phyloP scores from a whole-genome alignment of 2,329 filamentous ascomycete genomes.

The Pleoardoris graminearum region DNA sequence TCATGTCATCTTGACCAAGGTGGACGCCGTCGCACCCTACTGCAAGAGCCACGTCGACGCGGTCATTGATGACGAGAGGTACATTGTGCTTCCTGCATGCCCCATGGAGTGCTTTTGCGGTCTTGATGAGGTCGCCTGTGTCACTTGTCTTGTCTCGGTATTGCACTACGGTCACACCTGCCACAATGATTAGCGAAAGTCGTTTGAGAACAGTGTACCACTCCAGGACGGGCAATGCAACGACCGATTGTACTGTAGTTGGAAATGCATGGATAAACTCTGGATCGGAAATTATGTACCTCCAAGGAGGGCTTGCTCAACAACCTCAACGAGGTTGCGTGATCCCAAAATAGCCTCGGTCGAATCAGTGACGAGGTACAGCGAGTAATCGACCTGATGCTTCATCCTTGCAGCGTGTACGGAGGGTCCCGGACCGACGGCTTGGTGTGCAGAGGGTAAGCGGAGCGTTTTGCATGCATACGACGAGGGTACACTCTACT shows the following conservation, averaged over 20 bases:
- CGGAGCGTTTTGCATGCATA: constrained; percentile 10
- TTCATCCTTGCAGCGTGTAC: constrained; percentile 44
- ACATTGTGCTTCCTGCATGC: constrained; percentile 70
- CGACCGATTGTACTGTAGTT: neutral
- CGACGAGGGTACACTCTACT: constrained; percentile 1
- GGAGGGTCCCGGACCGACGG: constrained; percentile 3
- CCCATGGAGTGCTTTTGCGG: constrained; percentile 69
- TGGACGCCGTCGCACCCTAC: constrained; percentile 90
- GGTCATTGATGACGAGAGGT: constrained; percentile 90
- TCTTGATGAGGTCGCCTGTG: constrained; percentile 71
- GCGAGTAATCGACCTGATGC: constrained; percentile 67
- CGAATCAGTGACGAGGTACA: constrained; percentile 93
- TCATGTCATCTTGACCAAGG: constrained; percentile 92
- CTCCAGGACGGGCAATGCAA: too few species aligned
- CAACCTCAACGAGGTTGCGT: constrained; percentile 70
- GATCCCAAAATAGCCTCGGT: constrained; percentile 79
- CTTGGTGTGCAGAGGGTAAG: constrained; percentile 2
- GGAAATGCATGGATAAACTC: neutral
- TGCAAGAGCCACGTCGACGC: constrained; percentile 84
- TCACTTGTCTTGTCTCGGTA: constrained; percentile 86
- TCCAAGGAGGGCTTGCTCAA: constrained; percentile 74
- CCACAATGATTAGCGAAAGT: neutral
- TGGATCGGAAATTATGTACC: constrained; percentile 52
- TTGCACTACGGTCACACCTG: constrained; percentile 79
- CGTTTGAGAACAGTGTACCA: neutral